These are phyloP conservation scores for Gyromitra esculenta DNA, from an alignment of 2,329 filamentous ascomycete genomes.

Conservation along the genomic window DNA sequence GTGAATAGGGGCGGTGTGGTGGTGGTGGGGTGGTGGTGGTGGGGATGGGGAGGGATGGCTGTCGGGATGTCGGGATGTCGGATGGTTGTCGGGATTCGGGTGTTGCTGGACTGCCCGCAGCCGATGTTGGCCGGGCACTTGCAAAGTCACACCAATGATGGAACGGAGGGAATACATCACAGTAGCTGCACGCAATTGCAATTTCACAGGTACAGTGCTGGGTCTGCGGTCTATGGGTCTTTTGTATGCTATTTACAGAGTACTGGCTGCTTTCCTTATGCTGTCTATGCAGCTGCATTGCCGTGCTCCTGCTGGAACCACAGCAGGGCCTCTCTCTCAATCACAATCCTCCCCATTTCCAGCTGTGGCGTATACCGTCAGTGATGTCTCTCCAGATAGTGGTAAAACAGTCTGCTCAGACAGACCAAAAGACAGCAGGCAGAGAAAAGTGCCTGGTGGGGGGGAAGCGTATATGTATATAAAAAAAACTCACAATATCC, in stretches of 20 bases:
- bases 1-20: not conserved
- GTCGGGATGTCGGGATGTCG: conserved; percentile 9
- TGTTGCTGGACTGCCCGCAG: conserved; percentile 5
- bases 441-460: no score
- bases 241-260: conserved; percentile 10
- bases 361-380: conserved; percentile 61
- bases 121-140: not conserved
- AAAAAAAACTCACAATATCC: conserved; percentile 67
- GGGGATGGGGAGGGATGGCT: not conserved
- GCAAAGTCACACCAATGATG: not conserved
- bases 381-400: not conserved
- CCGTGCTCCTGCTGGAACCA: conserved; percentile 75
- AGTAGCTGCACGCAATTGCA: not conserved
- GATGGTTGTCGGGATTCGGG: not conserved
- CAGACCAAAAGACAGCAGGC: no score
- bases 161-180: not conserved
- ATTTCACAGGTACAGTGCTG: not conserved
- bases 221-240: not conserved
- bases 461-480: no score
- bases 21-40: not conserved
- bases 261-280: not conserved
- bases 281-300: conserved; percentile 4
- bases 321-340: conserved; percentile 83
- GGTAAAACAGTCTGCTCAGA: not conserved
- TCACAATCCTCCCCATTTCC: conserved; percentile 82